Conservation (phyloP, 306 rosid genomes). For the Cucurbita pepo region DNA sequence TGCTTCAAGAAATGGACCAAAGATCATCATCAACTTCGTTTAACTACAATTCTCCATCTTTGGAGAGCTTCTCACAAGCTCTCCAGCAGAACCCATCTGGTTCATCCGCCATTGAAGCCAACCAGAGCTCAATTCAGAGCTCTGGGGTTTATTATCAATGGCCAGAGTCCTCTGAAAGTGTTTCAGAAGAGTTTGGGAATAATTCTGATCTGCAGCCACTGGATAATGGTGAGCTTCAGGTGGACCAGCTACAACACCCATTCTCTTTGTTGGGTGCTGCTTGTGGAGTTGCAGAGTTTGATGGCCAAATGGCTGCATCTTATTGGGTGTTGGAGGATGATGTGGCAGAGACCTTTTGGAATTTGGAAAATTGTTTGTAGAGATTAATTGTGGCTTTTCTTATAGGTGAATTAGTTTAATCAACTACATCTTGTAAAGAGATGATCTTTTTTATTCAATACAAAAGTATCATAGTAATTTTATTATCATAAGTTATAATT, state of each 20-base stretch:
- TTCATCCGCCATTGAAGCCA: neutral
- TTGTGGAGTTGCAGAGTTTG: conserved; percentile 30
- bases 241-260: neutral
- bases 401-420: too few species aligned
- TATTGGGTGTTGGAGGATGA: conserved; percentile 37
- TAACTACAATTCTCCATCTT: neutral
- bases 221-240: neutral
- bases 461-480: too few species aligned
- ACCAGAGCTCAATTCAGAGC: neutral
- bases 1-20: conserved; percentile 59
- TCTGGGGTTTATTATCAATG: neutral
- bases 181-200: neutral
- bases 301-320: conserved; percentile 32
- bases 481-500: too few species aligned
- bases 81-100: neutral
- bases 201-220: neutral
- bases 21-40: conserved; percentile 6
- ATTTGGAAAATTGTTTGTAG: neutral
- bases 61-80: neutral
- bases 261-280: neutral
- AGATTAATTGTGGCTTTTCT: too few species aligned
- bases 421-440: too few species aligned
- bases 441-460: too few species aligned
- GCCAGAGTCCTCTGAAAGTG: neutral
- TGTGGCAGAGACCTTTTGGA: conserved; percentile 9